These are phyloP conservation scores for Jamesozyma gamospora DNA, from an alignment of 805 yeast genomes.

Conservation along the genomic window DNA sequence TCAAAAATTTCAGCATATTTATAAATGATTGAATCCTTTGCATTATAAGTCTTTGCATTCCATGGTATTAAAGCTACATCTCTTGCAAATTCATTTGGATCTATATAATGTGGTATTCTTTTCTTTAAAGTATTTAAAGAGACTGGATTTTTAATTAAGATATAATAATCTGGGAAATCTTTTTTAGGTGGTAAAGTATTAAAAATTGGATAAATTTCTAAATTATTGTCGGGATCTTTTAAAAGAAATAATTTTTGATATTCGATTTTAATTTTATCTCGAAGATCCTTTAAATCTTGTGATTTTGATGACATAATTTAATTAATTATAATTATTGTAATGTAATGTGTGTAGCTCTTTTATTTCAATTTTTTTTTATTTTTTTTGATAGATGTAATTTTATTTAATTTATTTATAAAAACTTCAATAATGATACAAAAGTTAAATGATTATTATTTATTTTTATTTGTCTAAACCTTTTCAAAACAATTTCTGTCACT, in stretches of 20 bases:
- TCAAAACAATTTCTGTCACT: no score
- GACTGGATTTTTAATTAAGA: conserved; percentile 67
- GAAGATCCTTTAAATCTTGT: neutral
- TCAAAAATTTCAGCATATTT: conserved; percentile 49
- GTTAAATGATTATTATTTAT: no score
- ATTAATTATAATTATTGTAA: no score
- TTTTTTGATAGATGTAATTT: no score
- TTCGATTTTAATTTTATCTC: conserved; percentile 7
- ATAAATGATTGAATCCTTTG: conserved; percentile 56
- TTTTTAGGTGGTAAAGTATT: conserved; percentile 52
- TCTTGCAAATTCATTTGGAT: conserved; percentile 57
- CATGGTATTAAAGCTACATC: conserved; percentile 80
- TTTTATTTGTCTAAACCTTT: no score
- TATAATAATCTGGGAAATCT: conserved; percentile 67
- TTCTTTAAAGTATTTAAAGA: conserved; percentile 65
- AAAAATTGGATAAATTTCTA: conserved; percentile 25
- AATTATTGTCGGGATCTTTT: conserved; percentile 20
- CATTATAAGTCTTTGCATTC: conserved; percentile 83
- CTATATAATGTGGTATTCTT: conserved; percentile 46
- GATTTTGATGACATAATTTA: no score
- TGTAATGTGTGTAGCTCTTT: no score
- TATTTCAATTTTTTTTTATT: no score
- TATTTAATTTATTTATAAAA: no score
- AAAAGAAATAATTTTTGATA: conserved; percentile 17
- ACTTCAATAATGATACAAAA: no score